phyloP scores from a whole-genome alignment of 2,329 filamentous ascomycete species.

The Pseudocercospora cruenta region DNA sequence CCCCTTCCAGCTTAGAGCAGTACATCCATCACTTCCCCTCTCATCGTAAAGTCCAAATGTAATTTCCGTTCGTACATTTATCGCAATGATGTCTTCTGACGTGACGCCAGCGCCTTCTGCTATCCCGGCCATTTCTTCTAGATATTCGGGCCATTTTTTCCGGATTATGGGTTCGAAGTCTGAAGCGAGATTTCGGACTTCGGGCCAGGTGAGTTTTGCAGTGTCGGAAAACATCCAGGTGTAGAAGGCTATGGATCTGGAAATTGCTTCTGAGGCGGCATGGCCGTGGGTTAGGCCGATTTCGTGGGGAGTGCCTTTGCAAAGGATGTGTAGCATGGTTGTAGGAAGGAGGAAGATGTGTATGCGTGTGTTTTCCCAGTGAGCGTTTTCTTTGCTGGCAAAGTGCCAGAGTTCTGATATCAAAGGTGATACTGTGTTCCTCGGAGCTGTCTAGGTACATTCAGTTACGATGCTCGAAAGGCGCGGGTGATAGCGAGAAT shows the following conservation, averaged over 20 bases:
- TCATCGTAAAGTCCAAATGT: conserved; percentile 58
- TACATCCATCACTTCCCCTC: conserved; percentile 55
- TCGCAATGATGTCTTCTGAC: conserved; percentile 58
- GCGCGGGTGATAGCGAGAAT: neutral
- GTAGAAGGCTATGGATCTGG: conserved; percentile 53
- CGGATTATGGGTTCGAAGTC: conserved; percentile 53
- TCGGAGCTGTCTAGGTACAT: neutral
- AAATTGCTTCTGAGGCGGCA: conserved; percentile 46
- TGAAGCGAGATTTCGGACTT: conserved; percentile 50
- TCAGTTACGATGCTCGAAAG: neutral
- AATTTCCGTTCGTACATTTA: conserved; percentile 63
- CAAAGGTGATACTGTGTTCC: neutral
- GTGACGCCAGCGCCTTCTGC: conserved; percentile 54
- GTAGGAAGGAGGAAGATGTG: conserved; percentile 7
- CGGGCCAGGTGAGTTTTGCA: conserved; percentile 50
- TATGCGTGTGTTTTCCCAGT: neutral
- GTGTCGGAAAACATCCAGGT: conserved; percentile 51
- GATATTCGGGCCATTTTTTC: conserved; percentile 46
- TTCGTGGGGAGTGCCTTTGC: conserved; percentile 51
- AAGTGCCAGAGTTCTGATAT: neutral
- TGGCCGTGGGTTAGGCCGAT: conserved; percentile 55
- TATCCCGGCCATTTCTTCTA: conserved; percentile 52
- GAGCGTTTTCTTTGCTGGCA: too few relatives aligned
- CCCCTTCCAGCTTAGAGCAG: conserved; percentile 52
- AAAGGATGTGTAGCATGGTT: conserved; percentile 45